Evolutionary conservation across 345 rosid genomes (phyloP), one percentile per base, ranked within the genome.

Genomic region (Theobroma cacao): DNA sequence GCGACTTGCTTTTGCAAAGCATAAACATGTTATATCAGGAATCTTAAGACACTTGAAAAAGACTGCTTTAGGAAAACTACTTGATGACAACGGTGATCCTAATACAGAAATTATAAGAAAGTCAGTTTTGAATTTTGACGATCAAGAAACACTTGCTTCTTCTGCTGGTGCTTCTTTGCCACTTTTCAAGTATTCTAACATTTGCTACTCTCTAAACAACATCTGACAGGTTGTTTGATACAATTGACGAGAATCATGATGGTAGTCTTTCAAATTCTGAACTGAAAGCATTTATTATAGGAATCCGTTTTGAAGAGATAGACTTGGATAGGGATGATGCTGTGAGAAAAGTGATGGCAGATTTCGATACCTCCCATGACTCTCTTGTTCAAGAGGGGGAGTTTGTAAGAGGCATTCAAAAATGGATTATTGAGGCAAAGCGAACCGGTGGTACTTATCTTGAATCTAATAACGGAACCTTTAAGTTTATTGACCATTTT

Each of bases 301-400:
- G 99, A 61, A 90, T 96, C 74, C 89, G 75, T 64, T 92, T 96
- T 82, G 95, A 88, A 43, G 96, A 92, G 70, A 90, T 91, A 45
- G 88, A 95, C 83, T 84, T 94, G 52, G 89, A 95, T 76, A 79
- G 34, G 26, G 88, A 82, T 61, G 96, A 91, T 78, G 97, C 97
- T 17, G 97, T 89, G 20, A 26, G 65, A 0, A 90, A 86, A 79
- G 45, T 95, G 72, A 79, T 95, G 81, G 56, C 12, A 18, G 99
- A 90, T 76, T 93, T 95, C n/a, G 99, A 95, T 79, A 82, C 82
- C 63, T 74, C 90, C 65, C 4, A 0, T 14, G 90, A 95, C 82
- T 17, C 11, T 47, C 5, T 12, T 3, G 65, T 95, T 79, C 83
- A 86, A 24, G 0, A 62, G n/a, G 31, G 38, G 0, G 99, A 95